These are phyloP conservation scores for Aspergillus clavatus DNA, from an alignment of 2,329 filamentous ascomycete species.

Conservation along the genomic window DNA sequence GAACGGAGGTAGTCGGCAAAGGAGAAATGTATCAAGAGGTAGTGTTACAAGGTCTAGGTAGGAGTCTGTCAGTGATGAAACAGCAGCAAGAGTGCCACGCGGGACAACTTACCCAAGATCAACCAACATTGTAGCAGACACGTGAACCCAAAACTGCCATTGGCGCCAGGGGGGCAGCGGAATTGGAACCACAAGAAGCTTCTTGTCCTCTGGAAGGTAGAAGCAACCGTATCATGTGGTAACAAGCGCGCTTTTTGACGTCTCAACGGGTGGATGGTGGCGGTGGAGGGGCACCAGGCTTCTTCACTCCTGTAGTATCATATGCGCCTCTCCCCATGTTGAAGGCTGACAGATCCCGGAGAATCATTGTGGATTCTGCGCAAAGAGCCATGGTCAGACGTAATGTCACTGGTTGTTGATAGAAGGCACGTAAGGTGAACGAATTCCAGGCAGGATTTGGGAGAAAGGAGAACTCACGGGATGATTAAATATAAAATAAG, in stretches of 20 bases:
- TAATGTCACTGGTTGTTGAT: background rate
- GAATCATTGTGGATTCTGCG: conserved; percentile 38
- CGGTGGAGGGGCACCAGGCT: conserved; percentile 43
- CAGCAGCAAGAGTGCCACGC: conserved; percentile 17
- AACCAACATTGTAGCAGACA: conserved; percentile 23
- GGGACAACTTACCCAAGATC: conserved; percentile 16
- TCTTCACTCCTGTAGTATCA: conserved; percentile 49
- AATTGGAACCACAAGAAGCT: conserved; percentile 16
- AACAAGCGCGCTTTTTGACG: conserved; percentile 15
- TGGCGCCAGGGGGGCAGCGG: conserved; percentile 18
- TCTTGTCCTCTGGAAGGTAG: conserved; percentile 17
- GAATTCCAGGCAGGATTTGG: background rate
- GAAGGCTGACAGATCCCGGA: conserved; percentile 37
- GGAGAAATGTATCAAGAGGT: conserved; percentile 18
- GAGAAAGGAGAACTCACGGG: conserved; percentile 13
- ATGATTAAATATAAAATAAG: conserved; percentile 14
- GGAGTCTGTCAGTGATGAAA: conserved; percentile 17
- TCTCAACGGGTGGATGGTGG: conserved; percentile 29
- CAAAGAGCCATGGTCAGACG: conserved; percentile 29
- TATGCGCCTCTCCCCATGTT: conserved; percentile 51
- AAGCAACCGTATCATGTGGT: conserved; percentile 16
- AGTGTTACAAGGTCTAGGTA: conserved; percentile 31
- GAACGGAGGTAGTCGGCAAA: conserved; percentile 17
- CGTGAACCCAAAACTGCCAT: conserved; percentile 25
- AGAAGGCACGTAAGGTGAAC: background rate